Base-by-base conservation (phyloP, 495 filamentous ascomycete genomes). In the Massariosphaeria phaeospora region DNA sequence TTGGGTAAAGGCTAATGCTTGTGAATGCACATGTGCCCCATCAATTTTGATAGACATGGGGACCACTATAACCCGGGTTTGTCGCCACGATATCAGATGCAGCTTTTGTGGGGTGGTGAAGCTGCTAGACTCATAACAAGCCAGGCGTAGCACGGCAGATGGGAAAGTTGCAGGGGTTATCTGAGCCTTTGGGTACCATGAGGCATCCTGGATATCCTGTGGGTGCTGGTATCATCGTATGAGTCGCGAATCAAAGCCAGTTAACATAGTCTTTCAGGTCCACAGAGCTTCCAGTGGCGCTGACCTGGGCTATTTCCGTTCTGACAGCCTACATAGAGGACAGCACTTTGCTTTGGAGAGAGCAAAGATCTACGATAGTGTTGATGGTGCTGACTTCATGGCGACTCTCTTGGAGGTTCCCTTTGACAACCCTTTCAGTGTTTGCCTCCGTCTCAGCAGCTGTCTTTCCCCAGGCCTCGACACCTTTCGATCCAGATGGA, bases 401-500 rank as follows among this genome's bases (percentile, higher is more conserved):
- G 17, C 25, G 42, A 40, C 31, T 44, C 6, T 53, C 41, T 29
- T 49, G 18, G 12, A 53, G 24, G n/a, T 34, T n/a, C 2, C 6
- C 42, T 10, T 26, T 36, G 15, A 39, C 43, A 35, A 54, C 41
- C 1, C 26, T 21, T 21, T 44, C 27, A 12, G 35, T 54, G 13
- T 24, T 17, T 34, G 11, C 20, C 24, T 54, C 56, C 1, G 42
- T 34, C 18, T 59, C 24, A 12, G 17, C 18, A n/a, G 48, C 48
- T 13, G 35, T 49, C 20, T 53, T 43, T 7, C 41, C 49, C 56
- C 56, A 59, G 1, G 41, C 49, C 2, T 4, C 15, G 1, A 49
- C 12, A 0, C 34, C 30, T 41, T 53, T 54, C 10, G 48, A 43
- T n/a, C 62, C 66, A 2, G 66, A 62, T 7, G 58, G 44, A 3